phyloP scores from a whole-genome alignment of 1,284 basidiomycete species.

The Vanrija sp. region DNA sequence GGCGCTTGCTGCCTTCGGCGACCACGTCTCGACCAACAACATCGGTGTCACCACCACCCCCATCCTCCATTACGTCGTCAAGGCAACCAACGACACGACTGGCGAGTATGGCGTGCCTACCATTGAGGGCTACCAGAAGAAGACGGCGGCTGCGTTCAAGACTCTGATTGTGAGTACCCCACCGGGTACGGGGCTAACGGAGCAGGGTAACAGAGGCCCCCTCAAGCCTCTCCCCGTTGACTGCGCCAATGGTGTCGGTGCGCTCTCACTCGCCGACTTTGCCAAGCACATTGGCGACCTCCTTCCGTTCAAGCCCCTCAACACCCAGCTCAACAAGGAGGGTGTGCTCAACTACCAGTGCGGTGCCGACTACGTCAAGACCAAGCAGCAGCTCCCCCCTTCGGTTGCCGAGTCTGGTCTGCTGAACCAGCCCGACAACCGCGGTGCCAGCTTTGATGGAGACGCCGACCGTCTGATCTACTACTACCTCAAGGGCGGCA shows the following conservation, averaged over 20 bases:
- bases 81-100: constrained; percentile 65
- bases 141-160: constrained; percentile 80
- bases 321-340: constrained; percentile 61
- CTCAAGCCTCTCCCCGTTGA: constrained; percentile 65
- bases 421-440: constrained; percentile 63
- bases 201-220: constrained; percentile 57
- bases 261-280: constrained; percentile 62
- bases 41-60: constrained; percentile 87
- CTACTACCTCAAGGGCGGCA: constrained; percentile 68
- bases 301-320: constrained; percentile 55
- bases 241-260: constrained; percentile 97
- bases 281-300: constrained; percentile 47
- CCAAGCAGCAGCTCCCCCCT: constrained; percentile 73
- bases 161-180: constrained; percentile 73
- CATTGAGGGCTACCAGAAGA: constrained; percentile 80
- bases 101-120: constrained; percentile 79
- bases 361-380: constrained; percentile 98
- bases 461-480: constrained; percentile 97
- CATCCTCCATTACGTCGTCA: constrained; percentile 91
- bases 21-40: constrained; percentile 40
- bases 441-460: constrained; percentile 91
- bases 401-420: constrained; percentile 48
- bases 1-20: constrained; percentile 65
- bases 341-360: constrained; percentile 82
- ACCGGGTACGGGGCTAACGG: neutral